phyloP scores from a whole-genome alignment of 257 asterid genomes.

The Cordia subcordata region DNA sequence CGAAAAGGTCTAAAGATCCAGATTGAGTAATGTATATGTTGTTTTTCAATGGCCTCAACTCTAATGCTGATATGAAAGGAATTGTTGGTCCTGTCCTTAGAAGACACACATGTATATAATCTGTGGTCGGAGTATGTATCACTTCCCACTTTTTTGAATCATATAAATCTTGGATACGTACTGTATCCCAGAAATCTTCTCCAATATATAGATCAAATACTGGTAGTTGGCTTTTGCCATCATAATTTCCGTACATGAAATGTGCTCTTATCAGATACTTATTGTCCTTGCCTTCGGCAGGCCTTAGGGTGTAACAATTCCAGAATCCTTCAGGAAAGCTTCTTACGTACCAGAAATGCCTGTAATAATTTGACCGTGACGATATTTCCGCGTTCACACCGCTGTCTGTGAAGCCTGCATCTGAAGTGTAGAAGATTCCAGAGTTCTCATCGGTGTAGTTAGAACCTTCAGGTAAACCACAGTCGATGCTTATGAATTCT shows the following conservation, averaged over 20 bases:
- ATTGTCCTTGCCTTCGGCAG: slow-evolving; percentile 7
- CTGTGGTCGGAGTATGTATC: no score
- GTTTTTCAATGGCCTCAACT: no score
- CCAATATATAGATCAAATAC: slow-evolving; percentile 37
- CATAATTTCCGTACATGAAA: slow-evolving; percentile 41
- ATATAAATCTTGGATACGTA: neutral
- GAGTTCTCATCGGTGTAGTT: slow-evolving; percentile 7
- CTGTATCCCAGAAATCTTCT: slow-evolving; percentile 26
- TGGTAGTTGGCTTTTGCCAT: slow-evolving; percentile 19
- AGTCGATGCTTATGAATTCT: slow-evolving; percentile 43
- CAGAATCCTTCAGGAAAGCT: slow-evolving; percentile 26
- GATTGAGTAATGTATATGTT: no score
- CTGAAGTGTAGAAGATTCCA: slow-evolving; percentile 20
- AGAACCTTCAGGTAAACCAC: slow-evolving; percentile 23
- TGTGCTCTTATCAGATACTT: slow-evolving; percentile 25
- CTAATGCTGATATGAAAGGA: no score
- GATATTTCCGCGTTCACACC: slow-evolving; percentile 15
- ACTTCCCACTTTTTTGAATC: no score
- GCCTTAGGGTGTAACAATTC: slow-evolving; percentile 23
- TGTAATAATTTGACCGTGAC: no score
- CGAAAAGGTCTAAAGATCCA: no score
- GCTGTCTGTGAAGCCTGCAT: slow-evolving; percentile 10
- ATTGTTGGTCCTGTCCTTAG: no score
- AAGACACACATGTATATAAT: no score
- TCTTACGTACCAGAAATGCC: no score